Conservation (phyloP, 345 rosid species). For the Populus euphratica region DNA sequence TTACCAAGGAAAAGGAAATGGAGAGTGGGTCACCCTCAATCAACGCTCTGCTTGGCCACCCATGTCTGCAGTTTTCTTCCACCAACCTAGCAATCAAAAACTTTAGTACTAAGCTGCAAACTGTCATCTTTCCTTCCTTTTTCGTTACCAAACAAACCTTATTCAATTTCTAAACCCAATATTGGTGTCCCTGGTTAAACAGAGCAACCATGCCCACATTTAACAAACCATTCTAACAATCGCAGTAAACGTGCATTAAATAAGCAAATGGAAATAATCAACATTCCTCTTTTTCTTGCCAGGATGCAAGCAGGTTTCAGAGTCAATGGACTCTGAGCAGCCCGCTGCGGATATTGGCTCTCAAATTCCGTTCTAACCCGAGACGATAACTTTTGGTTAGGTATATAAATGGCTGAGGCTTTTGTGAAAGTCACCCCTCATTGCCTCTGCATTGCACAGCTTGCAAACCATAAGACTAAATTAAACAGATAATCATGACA, state of each 20-base stretch:
- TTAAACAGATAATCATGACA: background rate
- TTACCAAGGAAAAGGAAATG: conserved; percentile 10
- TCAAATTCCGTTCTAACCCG: background rate
- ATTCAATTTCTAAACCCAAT: background rate
- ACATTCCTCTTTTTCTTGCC: background rate
- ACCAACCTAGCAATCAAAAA: background rate
- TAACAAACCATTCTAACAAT: too few relatives aligned
- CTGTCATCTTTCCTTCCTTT: background rate
- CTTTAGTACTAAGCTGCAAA: background rate
- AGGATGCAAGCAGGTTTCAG: too few relatives aligned
- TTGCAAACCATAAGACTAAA: background rate
- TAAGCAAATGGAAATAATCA: background rate
- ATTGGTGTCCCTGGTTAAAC: background rate
- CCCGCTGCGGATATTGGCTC: background rate
- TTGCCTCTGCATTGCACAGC: background rate
- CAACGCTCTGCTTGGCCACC: conserved; percentile 11
- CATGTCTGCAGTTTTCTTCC: conserved; percentile 4
- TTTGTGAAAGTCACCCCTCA: background rate
- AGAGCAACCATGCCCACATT: too few relatives aligned
- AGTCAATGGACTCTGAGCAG: background rate
- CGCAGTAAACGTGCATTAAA: too few relatives aligned
- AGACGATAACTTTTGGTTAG: background rate
- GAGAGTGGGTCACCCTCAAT: conserved; percentile 24
- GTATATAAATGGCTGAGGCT: background rate
- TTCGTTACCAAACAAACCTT: background rate